Base-by-base conservation (phyloP, 2,329 filamentous ascomycete genomes). In the Dactylonectria macrodidyma region DNA sequence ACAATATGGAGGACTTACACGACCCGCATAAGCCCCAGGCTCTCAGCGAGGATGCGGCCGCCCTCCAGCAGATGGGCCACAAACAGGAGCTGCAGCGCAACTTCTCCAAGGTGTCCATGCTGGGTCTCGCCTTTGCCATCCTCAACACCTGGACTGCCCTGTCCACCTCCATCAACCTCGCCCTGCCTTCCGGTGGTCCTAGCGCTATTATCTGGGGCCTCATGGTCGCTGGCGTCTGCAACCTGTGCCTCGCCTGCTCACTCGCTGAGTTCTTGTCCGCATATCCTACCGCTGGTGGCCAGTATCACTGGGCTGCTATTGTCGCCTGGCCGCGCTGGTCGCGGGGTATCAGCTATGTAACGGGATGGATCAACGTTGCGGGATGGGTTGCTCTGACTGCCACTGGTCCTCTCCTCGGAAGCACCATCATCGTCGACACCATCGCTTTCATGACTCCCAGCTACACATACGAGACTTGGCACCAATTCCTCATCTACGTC, bases 131-230 rank as follows among this genome's bases (percentile, higher is more conserved):
- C 9, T 85, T 86, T 65, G 83, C 84, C 68, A 85, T 86, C 57
- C 82, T 86, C 68, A 86, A 86, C 78, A 84, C 81, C 63, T 86
- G 84, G 84, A 86, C 84, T 0, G 85, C 85, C 6, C 79, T 86
- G 52, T 82, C 84, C 8, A 83, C 84, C 3, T 85, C 84, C 11
- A 81, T 87, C 63, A 79, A 78, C 14, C 77, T 86, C 11, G 84
- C 84, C 22, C 83, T 95, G 36, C 91, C 92, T 1, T 92, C 89
- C 14, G 93, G 93, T 48, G 93, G 93, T 0, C 87, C 90, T 22
- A 89, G 88, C 8, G 87, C 90, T 65, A 91, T 95, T 47, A 87
- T 95, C 65, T 95, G 93, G 92, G 93, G 92, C 3, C 80, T 92
- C 41, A 65, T 81, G 3, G 86, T 88, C 10, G 88, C 89, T 19